phyloP scores from a whole-genome alignment of 169 alveolate genomes.

The Ichthyophthirius multifiliis region DNA sequence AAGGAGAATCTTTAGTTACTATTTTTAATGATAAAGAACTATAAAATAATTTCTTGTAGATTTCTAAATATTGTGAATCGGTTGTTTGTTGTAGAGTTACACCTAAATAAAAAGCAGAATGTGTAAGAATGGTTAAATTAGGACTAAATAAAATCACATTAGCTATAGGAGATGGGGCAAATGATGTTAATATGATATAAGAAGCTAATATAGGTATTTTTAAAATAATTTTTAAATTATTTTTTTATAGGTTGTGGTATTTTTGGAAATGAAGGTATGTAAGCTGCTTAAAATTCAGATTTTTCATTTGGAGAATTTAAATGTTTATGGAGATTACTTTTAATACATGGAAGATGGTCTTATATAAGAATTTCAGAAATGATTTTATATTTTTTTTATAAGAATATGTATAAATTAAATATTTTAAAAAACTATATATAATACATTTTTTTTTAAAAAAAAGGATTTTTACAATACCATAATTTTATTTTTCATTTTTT shows the following conservation, averaged over 20 bases:
- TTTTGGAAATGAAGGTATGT: constrained; percentile 95
- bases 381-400: constrained; percentile 95
- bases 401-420: constrained; percentile 80
- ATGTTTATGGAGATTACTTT: constrained; percentile 78
- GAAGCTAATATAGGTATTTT: constrained; percentile 95
- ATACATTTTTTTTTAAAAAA: neutral
- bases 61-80: constrained; percentile 31
- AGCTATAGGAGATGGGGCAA: constrained; percentile 98
- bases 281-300: constrained; percentile 71
- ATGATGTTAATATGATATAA: constrained; percentile 98
- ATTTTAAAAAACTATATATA: neutral
- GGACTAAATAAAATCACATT: constrained; percentile 72
- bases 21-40: neutral
- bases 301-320: constrained; percentile 85
- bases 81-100: constrained; percentile 85
- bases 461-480: constrained; percentile 92
- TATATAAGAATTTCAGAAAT: constrained; percentile 91
- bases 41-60: neutral
- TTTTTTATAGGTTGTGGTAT: constrained; percentile 91
- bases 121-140: constrained; percentile 74
- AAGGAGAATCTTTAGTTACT: constrained; percentile 11
- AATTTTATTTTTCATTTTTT: constrained; percentile 90
- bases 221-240: neutral
- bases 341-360: constrained; percentile 90
- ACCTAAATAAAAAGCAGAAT: constrained; percentile 81